A percentile compares a stretch with the other conserved stretches of the same genome.
phyloP scores from a whole-genome alignment of 23 red algal species.

The Gracilaria caudata region DNA sequence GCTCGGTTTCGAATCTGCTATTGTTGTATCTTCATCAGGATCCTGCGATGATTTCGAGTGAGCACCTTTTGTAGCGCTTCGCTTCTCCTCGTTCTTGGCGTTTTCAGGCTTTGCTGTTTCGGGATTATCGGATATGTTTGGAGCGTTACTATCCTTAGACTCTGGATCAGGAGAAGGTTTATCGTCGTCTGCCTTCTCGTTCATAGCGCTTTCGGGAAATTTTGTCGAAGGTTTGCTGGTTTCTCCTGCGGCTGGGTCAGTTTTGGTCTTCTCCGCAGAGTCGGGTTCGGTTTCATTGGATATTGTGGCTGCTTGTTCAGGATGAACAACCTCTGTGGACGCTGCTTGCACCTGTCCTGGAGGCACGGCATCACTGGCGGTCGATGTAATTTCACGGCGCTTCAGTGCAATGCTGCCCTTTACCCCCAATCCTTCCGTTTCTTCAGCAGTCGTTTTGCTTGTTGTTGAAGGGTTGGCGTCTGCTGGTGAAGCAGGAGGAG shows the following conservation, averaged over 20 bases:
- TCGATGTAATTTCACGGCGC: not conserved
- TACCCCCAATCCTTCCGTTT: not conserved
- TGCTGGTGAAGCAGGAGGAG: conserved; percentile 19
- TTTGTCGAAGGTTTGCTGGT: not conserved
- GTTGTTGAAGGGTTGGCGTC: conserved; percentile 10
- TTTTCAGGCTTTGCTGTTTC: too few species aligned
- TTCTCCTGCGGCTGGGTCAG: not conserved
- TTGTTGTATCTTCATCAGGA: not conserved
- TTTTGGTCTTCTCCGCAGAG: not conserved
- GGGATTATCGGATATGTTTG: not conserved
- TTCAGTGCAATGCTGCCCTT: not conserved
- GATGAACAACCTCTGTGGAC: not conserved
- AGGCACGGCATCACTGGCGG: not conserved
- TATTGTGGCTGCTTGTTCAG: not conserved
- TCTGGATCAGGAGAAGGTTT: not conserved
- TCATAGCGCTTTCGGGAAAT: not conserved
- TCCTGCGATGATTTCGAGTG: not conserved
- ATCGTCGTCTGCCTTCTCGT: not conserved
- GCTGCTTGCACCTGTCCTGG: not conserved
- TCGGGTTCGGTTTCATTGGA: not conserved
- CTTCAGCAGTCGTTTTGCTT: not conserved
- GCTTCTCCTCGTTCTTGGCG: too few species aligned
- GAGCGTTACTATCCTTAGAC: not conserved
- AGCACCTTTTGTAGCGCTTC: not conserved
- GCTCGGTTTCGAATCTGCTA: not conserved